These are phyloP conservation scores for Blastobotrys raffinosifermentans DNA, from an alignment of 1,139 yeast species.

Conservation along the genomic window DNA sequence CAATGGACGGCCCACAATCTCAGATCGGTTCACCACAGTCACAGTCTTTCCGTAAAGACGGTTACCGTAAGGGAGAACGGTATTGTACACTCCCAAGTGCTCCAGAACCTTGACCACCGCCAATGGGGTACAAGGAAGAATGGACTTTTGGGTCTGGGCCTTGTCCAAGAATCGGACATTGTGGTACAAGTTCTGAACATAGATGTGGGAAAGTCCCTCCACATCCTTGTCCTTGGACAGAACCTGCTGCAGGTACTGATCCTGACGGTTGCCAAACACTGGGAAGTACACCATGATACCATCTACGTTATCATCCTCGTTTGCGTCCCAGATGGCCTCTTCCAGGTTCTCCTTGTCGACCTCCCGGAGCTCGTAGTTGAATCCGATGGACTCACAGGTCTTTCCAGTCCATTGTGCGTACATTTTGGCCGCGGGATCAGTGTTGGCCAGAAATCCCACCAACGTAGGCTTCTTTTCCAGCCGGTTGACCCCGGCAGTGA, in stretches of 20 bases:
- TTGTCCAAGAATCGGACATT: conserved; percentile 77
- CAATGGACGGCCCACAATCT: conserved; percentile 93
- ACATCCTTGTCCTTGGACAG: conserved; percentile 85
- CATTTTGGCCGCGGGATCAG: conserved; percentile 91
- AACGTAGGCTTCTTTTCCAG: conserved; percentile 58
- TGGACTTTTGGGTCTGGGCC: conserved; percentile 64
- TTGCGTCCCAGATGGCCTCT: conserved; percentile 75
- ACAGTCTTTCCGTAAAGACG: conserved; percentile 88
- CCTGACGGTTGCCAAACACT: conserved; percentile 91
- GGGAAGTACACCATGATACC: conserved; percentile 99
- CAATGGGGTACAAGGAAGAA: conserved; percentile 92
- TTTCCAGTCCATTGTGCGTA: conserved; percentile 96
- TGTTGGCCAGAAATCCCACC: conserved; percentile 87
- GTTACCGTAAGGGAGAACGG: conserved; percentile 78
- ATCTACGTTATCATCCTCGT: conserved; percentile 65
- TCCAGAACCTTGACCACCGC: conserved; percentile 93
- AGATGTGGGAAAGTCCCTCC: conserved; percentile 87
- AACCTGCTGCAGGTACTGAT: conserved; percentile 89
- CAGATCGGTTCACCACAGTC: conserved; percentile 86
- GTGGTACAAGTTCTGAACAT: conserved; percentile 91
- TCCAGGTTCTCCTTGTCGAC: conserved; percentile 80
- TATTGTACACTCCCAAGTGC: conserved; percentile 80
- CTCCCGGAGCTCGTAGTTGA: conserved; percentile 68
- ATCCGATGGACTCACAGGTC: conserved; percentile 81
- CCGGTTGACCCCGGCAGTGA: conserved; percentile 49